Evolutionary conservation across 1,139 yeast genomes (phyloP), one percentile per base, ranked within the genome.

Genomic region (Komagataea norvegica): DNA sequence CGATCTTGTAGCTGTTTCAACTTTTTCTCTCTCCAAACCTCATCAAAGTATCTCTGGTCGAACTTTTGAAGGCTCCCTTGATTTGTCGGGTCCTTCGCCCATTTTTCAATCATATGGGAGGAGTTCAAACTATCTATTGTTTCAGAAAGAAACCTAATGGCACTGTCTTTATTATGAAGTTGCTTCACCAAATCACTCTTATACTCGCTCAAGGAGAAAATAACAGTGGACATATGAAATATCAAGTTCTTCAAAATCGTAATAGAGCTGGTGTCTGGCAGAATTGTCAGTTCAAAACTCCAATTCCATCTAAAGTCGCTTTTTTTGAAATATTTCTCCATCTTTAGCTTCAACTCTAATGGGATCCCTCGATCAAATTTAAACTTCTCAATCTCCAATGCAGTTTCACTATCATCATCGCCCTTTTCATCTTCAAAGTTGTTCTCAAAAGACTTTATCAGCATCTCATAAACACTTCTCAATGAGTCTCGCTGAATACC

Each of bases 51-150:
- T 5, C 15, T 10, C 2, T 28, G 20, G 8, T 49, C 44, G 26
- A 52, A 52, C 5, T 29, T 24, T 8, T 33, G 33, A 10, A 55
- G 25, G 1, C 32, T 26, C 15, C 42, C 31, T 6, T 46, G 34
- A 38, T 57, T 55, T 6, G 42, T 23, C 1, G 61, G 57, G 11
- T 51, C 49, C 6, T 35, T 37, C 3, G 56, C 60, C 60, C 60
- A 56, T 42, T 47, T 52, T 1, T 46, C 35, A 6, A 58, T 40
- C 2, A 54, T 31, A 14, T 42, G 44, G 3, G 34, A 35, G 1
- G 52, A 58, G 21, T 57, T 57, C 21, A 56, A 29, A 11, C 52
- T 54, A 3, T 45, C 45, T 6, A 56, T 33, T 5, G 49, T 47
- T 22, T 56, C 57, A 23, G 37, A 41, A 2, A 59, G 34, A 25